phyloP scores from a whole-genome alignment of 805 yeast genomes.

The Teunomyces aglyptinius region DNA sequence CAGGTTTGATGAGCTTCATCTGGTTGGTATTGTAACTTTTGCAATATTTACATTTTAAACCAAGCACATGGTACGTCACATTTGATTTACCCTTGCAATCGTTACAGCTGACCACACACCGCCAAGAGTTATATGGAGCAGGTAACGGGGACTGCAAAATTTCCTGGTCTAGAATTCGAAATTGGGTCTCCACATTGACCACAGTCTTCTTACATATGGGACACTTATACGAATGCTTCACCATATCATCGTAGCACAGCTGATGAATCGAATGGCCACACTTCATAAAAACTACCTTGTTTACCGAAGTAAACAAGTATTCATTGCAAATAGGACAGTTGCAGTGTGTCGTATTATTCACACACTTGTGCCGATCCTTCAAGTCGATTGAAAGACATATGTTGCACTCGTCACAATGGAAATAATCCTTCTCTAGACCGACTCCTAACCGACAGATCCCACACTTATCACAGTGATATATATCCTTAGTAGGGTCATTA shows the following conservation, averaged over 20 bases:
- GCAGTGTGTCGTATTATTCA: slow-evolving; percentile 83
- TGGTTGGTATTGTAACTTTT: slow-evolving; percentile 84
- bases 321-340: slow-evolving; percentile 94
- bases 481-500: slow-evolving; percentile 71
- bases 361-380: slow-evolving; percentile 75
- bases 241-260: slow-evolving; percentile 73
- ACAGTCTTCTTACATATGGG: slow-evolving; percentile 87
- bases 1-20: slow-evolving; percentile 65
- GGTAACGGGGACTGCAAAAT: slow-evolving; percentile 76
- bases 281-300: slow-evolving; percentile 83
- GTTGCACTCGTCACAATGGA: slow-evolving; percentile 87
- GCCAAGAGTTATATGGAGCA: slow-evolving; percentile 73
- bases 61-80: slow-evolving; percentile 77
- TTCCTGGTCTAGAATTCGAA: slow-evolving; percentile 82
- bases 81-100: slow-evolving; percentile 85
- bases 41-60: slow-evolving; percentile 85
- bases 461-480: slow-evolving; percentile 90
- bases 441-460: slow-evolving; percentile 90
- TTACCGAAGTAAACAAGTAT: slow-evolving; percentile 78
- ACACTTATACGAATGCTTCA: slow-evolving; percentile 84
- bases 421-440: slow-evolving; percentile 84
- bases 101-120: slow-evolving; percentile 72
- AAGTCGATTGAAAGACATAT: slow-evolving; percentile 83
- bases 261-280: slow-evolving; percentile 96
- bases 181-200: slow-evolving; percentile 83